Conservation (phyloP, 805 yeast species). For the Priceomyces haplophilus region DNA sequence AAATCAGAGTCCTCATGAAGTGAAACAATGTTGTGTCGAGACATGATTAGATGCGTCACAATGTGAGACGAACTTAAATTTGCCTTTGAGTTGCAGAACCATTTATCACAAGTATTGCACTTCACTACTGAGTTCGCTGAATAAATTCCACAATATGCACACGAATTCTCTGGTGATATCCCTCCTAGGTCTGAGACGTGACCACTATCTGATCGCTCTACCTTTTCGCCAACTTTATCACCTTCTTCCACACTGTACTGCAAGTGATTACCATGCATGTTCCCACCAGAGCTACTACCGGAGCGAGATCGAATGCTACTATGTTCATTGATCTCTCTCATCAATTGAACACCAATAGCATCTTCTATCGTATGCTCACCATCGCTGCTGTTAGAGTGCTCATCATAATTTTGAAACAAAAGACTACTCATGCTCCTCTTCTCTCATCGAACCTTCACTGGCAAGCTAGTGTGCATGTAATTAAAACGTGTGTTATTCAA, state of each 20-base stretch:
- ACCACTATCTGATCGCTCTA: background rate
- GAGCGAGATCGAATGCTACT: no score
- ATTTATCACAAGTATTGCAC: constrained; percentile 72
- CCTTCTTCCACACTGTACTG: background rate
- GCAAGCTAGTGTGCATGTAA: background rate
- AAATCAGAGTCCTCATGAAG: constrained; percentile 77
- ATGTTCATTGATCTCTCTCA: constrained; percentile 1
- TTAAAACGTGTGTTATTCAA: no score
- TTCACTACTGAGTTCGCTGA: constrained; percentile 63
- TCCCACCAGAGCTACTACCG: no score
- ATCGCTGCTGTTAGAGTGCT: constrained; percentile 5
- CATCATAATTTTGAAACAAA: constrained; percentile 18
- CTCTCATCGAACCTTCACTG: background rate
- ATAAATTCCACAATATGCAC: constrained; percentile 74
- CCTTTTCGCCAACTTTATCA: background rate
- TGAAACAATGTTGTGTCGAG: constrained; percentile 71
- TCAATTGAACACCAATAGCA: constrained; percentile 3
- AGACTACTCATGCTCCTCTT: constrained; percentile 20
- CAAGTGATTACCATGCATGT: background rate
- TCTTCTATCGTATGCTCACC: constrained; percentile 2
- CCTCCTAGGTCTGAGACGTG: background rate
- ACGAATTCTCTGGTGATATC: constrained; percentile 27
- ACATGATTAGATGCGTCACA: constrained; percentile 76
- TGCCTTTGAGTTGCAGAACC: constrained; percentile 84
- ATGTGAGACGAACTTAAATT: constrained; percentile 68